Base-by-base conservation (phyloP, 495 filamentous ascomycete species). In the Rhypophila decipiens region DNA sequence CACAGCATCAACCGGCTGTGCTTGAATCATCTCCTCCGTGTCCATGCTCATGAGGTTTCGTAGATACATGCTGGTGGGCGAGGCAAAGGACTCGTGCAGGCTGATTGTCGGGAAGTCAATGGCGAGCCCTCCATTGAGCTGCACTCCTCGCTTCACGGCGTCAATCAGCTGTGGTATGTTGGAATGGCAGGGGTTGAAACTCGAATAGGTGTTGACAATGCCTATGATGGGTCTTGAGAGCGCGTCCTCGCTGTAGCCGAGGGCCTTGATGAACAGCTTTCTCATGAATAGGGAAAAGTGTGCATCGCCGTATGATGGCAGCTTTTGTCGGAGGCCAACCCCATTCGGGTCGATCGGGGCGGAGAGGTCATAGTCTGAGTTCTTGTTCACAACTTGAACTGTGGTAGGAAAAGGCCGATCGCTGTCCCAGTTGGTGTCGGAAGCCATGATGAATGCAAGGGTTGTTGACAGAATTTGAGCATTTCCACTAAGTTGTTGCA, bases 41-140 rank as follows among this genome's bases (percentile, higher is more conserved):
- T 86, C 81, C 79, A 86, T 83, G 52, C 78, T 80, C 81, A 86
- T 85, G 36, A 85, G 43, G 56, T 85, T 86, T 36, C 82, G 57
- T 45, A 84, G 49, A 45, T 77, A 84, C 81, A 86, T 86, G 62
- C 82, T 86, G 8, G 81, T 83, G 3, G 81, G 81, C 36, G 73
- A 60, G 0, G 80, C 73, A 56, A 85, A 85, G 0, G 68, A 70
- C 63, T 86, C 82, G 38, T 80, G 76, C 7, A 86, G 49, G 44
- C 77, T 83, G 33, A 85, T 84, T 1, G 81, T 85, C 2, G 81
- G 81, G 51, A 85, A 86, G 21, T 84, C 80, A 19, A 85, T 69
- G 2, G 80, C 77, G 27, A 85, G 55, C 0, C 80, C 81, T 0
- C 82, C 82, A 42, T 66, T 68, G 0, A 84, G 65, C 47, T 82